phyloP scores from a whole-genome alignment of 164 flowering plant species.

The Vitis amurensis region DNA sequence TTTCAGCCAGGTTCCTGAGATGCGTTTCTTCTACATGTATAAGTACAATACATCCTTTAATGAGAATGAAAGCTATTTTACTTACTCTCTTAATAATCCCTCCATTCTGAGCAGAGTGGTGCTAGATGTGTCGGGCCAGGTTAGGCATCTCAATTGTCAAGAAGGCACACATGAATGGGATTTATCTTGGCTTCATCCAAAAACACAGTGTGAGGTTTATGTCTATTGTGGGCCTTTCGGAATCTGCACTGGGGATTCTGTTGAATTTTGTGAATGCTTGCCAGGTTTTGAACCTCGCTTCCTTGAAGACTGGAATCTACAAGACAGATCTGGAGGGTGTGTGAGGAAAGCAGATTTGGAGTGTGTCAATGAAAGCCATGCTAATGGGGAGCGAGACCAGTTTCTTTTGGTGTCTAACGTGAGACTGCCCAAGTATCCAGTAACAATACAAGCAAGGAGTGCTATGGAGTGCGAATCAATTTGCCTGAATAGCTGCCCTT shows the following conservation, averaged over 20 bases:
- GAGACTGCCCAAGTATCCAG: background rate
- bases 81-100: too few species aligned
- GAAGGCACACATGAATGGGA: background rate
- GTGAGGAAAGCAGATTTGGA: too few species aligned
- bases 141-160: background rate
- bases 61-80: too few species aligned
- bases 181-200: background rate
- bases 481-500: constrained; percentile 30
- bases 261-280: constrained; percentile 4
- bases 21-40: too few species aligned
- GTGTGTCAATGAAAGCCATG: too few species aligned
- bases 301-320: background rate
- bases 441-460: background rate
- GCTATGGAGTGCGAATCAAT: constrained; percentile 16
- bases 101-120: background rate
- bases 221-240: too few species aligned
- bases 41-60: too few species aligned
- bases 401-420: too few species aligned
- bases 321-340: background rate
- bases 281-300: background rate
- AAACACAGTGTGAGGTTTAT: too few species aligned
- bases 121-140: background rate
- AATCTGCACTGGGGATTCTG: background rate
- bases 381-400: too few species aligned
- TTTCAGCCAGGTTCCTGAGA: too few species aligned